A percentile compares a stretch with the other conserved stretches of the same genome.
Evolutionary conservation across 2,329 filamentous ascomycete genomes (phyloP).

Genomic region (Trichoderma brevicompactum): DNA sequence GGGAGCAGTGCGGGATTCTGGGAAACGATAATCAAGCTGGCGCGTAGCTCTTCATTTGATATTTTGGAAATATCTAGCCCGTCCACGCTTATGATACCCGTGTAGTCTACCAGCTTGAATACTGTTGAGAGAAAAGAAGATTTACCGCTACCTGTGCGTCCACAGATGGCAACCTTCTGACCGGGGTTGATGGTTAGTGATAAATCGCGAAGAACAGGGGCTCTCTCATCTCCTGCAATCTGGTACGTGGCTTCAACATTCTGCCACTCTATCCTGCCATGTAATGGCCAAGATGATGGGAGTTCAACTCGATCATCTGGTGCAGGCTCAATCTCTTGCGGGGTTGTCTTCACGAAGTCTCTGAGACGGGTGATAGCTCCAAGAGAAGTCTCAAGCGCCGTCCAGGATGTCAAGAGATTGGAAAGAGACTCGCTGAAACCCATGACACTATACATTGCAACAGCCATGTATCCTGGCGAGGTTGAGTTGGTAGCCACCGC

Average conservation of each 20-base stretch:
- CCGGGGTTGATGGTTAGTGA: slow-evolving; percentile 25
- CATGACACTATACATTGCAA: slow-evolving; percentile 29
- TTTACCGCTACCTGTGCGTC: slow-evolving; percentile 42
- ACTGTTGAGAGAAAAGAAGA: slow-evolving; percentile 33
- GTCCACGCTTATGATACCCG: slow-evolving; percentile 31
- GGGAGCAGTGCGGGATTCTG: slow-evolving; percentile 32
- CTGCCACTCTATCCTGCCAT: neutral
- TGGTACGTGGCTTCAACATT: neutral
- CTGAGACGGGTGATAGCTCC: slow-evolving; percentile 28
- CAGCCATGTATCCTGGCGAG: slow-evolving; percentile 20
- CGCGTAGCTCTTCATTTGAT: slow-evolving; percentile 30
- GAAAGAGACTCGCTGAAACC: slow-evolving; percentile 29
- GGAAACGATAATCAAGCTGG: slow-evolving; percentile 32
- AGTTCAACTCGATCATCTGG: neutral
- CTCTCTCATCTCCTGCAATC: neutral
- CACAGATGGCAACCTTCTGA: slow-evolving; percentile 43
- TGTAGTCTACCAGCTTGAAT: slow-evolving; percentile 28
- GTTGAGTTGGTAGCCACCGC: slow-evolving; percentile 39
- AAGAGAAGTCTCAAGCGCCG: slow-evolving; percentile 31
- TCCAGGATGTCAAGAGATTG: slow-evolving; percentile 30
- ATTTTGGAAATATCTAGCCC: slow-evolving; percentile 29
- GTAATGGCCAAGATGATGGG: neutral
- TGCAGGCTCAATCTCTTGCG: slow-evolving; percentile 18
- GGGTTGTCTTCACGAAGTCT: slow-evolving; percentile 17
- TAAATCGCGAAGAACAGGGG: slow-evolving; percentile 13